A percentile compares a stretch with the other conserved stretches of the same genome.
phyloP scores from a whole-genome alignment of 2,329 filamentous ascomycete genomes.

The Phialophora chinensis region DNA sequence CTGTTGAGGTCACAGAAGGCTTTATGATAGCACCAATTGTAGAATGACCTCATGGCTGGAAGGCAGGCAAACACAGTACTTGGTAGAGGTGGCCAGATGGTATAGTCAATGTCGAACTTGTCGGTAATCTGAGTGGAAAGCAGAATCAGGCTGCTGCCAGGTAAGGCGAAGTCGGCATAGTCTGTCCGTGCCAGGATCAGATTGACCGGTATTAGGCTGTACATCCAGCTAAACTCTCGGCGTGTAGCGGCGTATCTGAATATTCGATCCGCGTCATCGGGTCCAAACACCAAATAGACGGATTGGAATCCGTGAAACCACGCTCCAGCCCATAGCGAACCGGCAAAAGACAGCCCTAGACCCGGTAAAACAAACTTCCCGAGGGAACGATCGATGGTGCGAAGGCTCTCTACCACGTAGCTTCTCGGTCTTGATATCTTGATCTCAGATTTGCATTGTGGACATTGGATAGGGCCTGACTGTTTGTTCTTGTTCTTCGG shows the following conservation, averaged over 20 bases:
- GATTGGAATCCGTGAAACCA: slow-evolving; percentile 66
- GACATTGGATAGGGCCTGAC: slow-evolving; percentile 72
- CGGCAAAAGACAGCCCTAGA: slow-evolving; percentile 57
- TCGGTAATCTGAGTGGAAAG: slow-evolving; percentile 55
- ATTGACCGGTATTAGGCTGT: slow-evolving; percentile 70
- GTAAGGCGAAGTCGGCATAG: slow-evolving; percentile 67
- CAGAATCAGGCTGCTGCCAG: slow-evolving; percentile 65
- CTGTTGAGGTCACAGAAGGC: slow-evolving; percentile 64
- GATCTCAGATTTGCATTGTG: slow-evolving; percentile 86
- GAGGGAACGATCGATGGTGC: slow-evolving; percentile 63
- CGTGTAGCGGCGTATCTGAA: slow-evolving; percentile 51
- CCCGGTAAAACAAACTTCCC: slow-evolving; percentile 69
- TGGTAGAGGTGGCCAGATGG: slow-evolving; percentile 70
- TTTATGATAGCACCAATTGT: slow-evolving; percentile 67
- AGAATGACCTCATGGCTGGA: slow-evolving; percentile 68
- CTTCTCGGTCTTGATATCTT: slow-evolving; percentile 76
- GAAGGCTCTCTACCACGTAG: slow-evolving; percentile 70
- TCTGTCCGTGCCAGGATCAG: slow-evolving; percentile 71
- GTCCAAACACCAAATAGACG: slow-evolving; percentile 70
- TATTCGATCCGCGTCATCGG: slow-evolving; percentile 63
- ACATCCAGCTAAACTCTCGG: slow-evolving; percentile 58
- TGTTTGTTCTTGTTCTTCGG: slow-evolving; percentile 59
- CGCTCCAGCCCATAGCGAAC: slow-evolving; percentile 58
- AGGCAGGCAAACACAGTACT: slow-evolving; percentile 69
- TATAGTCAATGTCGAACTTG: slow-evolving; percentile 55